Percentiles rank a stretch among this genome's conserved stretches.
phyloP scores from a whole-genome alignment of 2,329 filamentous ascomycete genomes.

The Stagonosporopsis rhizophila region DNA sequence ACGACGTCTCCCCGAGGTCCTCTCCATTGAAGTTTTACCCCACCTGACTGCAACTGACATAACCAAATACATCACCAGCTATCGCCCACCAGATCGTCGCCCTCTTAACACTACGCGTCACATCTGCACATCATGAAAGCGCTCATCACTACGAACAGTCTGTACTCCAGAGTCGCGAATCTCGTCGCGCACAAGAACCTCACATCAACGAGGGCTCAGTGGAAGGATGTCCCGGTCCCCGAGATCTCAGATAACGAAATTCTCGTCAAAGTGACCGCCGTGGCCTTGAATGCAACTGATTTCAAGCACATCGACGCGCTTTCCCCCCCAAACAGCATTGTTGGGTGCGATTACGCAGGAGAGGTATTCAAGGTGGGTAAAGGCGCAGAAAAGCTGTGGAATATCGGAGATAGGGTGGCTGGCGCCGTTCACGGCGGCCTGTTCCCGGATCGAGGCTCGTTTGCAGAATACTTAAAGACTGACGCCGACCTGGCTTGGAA shows the following conservation, averaged over 20 bases:
- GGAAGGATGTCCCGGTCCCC: not conserved
- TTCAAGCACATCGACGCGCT: slow-evolving; percentile 4
- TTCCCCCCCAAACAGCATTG: not conserved
- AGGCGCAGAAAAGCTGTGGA: not conserved
- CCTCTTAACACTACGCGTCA: no score
- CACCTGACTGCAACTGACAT: no score
- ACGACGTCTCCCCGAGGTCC: no score
- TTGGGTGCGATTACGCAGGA: slow-evolving; percentile 1
- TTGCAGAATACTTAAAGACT: not conserved
- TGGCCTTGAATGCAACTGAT: not conserved
- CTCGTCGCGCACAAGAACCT: not conserved
- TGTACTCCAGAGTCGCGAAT: not conserved
- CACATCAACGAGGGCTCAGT: not conserved
- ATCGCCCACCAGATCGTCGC: no score
- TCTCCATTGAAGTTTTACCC: no score
- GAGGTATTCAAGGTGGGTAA: not conserved
- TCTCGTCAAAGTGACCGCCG: not conserved
- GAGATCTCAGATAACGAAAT: not conserved
- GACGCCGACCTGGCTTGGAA: not conserved
- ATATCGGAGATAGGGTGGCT: not conserved
- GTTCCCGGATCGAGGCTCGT: not conserved
- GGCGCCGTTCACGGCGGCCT: slow-evolving; percentile 1
- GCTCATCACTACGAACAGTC: slow-evolving; percentile 1
- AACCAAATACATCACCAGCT: no score
- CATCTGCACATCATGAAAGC: not conserved